phyloP scores from a whole-genome alignment of 2,329 filamentous ascomycete genomes.

The Diplocarpon mali region DNA sequence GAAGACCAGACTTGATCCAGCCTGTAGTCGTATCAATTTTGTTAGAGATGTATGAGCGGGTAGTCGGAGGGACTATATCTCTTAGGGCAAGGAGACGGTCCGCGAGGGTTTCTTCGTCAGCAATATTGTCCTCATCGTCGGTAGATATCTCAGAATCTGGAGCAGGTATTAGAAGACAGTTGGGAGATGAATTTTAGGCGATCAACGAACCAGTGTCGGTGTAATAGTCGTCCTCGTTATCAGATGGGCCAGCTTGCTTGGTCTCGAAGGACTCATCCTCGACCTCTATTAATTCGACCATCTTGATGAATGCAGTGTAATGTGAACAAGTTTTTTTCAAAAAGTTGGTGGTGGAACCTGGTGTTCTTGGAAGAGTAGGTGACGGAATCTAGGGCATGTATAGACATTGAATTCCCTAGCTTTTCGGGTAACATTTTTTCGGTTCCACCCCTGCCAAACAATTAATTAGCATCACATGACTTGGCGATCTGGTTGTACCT shows the following conservation, averaged over 20 bases:
- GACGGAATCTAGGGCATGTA: too few species aligned
- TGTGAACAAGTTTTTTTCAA: constrained; percentile 22
- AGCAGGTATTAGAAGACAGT: constrained; percentile 11
- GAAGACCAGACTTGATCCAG: constrained; percentile 48
- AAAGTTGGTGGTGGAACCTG: neutral
- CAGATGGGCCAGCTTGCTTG: constrained; percentile 53
- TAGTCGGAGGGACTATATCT: constrained; percentile 65
- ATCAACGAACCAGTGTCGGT: constrained; percentile 69
- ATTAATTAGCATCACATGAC: neutral
- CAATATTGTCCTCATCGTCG: constrained; percentile 56
- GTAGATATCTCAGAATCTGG: constrained; percentile 76
- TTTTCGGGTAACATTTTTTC: constrained; percentile 7
- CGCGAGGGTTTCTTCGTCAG: constrained; percentile 45
- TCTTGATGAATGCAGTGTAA: constrained; percentile 30
- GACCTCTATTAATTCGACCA: constrained; percentile 96
- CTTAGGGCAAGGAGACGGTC: constrained; percentile 63
- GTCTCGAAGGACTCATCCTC: constrained; percentile 88
- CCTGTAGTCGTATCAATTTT: constrained; percentile 43
- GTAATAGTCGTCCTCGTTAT: constrained; percentile 74
- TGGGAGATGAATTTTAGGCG: constrained; percentile 1
- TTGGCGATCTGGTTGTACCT: too few species aligned
- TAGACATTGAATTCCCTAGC: too few species aligned
- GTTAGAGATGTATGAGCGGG: constrained; percentile 56
- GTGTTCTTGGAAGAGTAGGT: too few species aligned
- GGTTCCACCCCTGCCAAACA: neutral